Evolutionary conservation across 768 basidiomycete species (phyloP).

Genomic region (Neoboletus magnificus): DNA sequence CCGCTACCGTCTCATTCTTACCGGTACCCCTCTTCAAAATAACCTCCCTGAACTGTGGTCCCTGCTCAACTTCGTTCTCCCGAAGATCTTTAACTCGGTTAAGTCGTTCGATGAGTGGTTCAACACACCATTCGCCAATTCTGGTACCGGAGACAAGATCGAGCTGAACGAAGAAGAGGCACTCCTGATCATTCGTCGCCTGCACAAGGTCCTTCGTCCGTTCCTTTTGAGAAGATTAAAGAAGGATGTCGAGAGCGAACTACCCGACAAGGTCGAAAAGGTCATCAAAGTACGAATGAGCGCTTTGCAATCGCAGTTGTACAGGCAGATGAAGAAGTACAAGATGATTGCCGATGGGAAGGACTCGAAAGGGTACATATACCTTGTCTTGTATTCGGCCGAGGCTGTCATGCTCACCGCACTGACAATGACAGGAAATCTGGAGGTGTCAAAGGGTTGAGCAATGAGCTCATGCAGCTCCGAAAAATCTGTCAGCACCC

Average conservation of each 20-base stretch:
- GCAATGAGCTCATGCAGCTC: slow-evolving; percentile 96
- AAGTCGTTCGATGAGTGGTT: slow-evolving; percentile 99
- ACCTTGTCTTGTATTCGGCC: neutral
- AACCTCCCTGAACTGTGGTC: slow-evolving; percentile 96
- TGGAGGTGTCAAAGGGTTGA: slow-evolving; percentile 81
- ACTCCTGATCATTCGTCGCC: slow-evolving; percentile 90
- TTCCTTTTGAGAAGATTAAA: slow-evolving; percentile 91
- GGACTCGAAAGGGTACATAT: slow-evolving; percentile 64
- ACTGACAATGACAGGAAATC: slow-evolving; percentile 46
- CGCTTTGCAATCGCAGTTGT: slow-evolving; percentile 85
- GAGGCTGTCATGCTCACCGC: slow-evolving; percentile 2
- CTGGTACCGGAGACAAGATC: slow-evolving; percentile 97
- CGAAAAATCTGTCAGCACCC: slow-evolving; percentile 99
- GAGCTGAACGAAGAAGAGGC: slow-evolving; percentile 99
- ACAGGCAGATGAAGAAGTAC: slow-evolving; percentile 97
- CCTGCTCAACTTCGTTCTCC: slow-evolving; percentile 90
- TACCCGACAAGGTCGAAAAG: slow-evolving; percentile 97
- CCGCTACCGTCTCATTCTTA: slow-evolving; percentile 89
- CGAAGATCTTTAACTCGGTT: slow-evolving; percentile 97
- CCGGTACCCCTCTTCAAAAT: slow-evolving; percentile 95
- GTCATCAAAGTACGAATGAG: slow-evolving; percentile 97
- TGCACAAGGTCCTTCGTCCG: slow-evolving; percentile 93
- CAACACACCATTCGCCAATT: slow-evolving; percentile 98
- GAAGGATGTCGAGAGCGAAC: slow-evolving; percentile 93
- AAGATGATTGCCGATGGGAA: slow-evolving; percentile 93